Base-by-base conservation (phyloP, 495 filamentous ascomycete species). In the Penicillium taxi region DNA sequence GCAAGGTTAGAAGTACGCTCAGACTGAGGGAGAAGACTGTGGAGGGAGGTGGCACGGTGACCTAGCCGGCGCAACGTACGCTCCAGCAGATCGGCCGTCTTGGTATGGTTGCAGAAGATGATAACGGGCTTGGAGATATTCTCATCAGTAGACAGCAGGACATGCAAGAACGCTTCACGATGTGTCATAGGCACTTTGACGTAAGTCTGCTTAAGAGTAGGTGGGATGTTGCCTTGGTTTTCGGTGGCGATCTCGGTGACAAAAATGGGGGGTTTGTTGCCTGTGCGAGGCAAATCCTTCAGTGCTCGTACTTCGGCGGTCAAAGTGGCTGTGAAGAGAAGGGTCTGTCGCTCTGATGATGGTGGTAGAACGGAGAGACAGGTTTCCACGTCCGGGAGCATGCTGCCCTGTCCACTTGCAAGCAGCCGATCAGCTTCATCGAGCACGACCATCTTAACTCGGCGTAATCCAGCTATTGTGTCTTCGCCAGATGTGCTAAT, bases 391-490 rank as follows among this genome's bases (percentile, higher is more conserved):
- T 96, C 91, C 15, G 84, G 78, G n/a, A 94, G 70, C 88, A 94
- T 94, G 63, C 81, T 86, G 8, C 87, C 88, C 4, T 70, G 67
- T 21, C 76, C 79, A 17, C 77, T 71, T 17, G 84, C 76, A 12
- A 99, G 72, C 14, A 99, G 72, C 26, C 93, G 78, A 62, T 99
- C 91, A 16, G 91, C 91, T 69, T 99, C 91, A 61, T 99, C 91
- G 25, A 99, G 78, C 0, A 99, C 85, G 4, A 96, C 84, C 62
- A 89, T 83, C 19, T 77, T 78, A 7, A 81, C 80, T 15, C 87
- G 74, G 2, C 78, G 69, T 6, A 99, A 64, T 2, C 86, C 87
- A 35, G 75, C 71, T 30, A 93, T 72, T 0, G 91, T 96, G 53
- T 99, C 91, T 45, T 84, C 73, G 25, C 91, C 91, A 2, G 89